A percentile compares a stretch with the other conserved stretches of the same genome.
Evolutionary conservation across 257 asterid species (phyloP).

Genomic region (Solanum megistacrolobum): DNA sequence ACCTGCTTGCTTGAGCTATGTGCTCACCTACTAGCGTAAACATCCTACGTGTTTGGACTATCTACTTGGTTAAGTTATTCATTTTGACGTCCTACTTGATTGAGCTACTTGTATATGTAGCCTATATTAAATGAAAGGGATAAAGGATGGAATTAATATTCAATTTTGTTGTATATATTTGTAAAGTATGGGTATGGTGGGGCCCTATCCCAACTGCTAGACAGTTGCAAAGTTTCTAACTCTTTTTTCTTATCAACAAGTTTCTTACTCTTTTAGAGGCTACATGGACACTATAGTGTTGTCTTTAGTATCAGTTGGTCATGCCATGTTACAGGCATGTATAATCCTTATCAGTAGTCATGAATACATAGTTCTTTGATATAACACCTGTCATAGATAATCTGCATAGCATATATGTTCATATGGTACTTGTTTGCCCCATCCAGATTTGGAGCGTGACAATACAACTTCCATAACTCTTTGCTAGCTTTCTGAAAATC

Average conservation of each 20-base stretch:
- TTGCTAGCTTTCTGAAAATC: background rate
- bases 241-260: too few relatives aligned
- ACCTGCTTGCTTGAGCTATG: too few relatives aligned
- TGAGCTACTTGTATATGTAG: background rate
- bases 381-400: background rate
- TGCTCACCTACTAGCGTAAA: too few relatives aligned
- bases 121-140: background rate
- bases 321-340: too few relatives aligned
- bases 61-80: background rate
- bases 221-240: background rate
- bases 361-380: background rate
- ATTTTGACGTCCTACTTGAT: background rate
- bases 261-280: background rate
- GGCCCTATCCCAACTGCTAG: background rate
- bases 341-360: too few relatives aligned
- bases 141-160: background rate
- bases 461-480: background rate
- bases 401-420: background rate
- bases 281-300: background rate
- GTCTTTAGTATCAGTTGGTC: background rate
- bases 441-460: background rate
- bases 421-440: background rate
- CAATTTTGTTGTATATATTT: background rate
- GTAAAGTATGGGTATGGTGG: background rate
- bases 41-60: background rate